These are phyloP conservation scores for Quercus suber DNA, from an alignment of 306 rosid species.

Conservation along the genomic window DNA sequence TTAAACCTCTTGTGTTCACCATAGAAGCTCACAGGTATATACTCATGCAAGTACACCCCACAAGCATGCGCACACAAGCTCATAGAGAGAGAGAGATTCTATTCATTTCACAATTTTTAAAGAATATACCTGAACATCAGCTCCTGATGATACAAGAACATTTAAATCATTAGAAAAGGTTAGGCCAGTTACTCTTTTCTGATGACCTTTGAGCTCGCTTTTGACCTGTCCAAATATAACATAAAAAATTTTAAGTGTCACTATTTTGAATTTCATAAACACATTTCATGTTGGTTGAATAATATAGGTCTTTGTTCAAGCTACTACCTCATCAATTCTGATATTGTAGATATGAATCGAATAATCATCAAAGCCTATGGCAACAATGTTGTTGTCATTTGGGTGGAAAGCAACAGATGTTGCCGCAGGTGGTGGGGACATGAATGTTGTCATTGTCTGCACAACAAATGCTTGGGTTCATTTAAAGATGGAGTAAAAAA, in stretches of 20 bases:
- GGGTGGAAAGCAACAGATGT: slow-evolving; percentile 98
- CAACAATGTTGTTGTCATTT: slow-evolving; percentile 93
- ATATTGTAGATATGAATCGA: slow-evolving; percentile 90
- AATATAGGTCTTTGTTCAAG: slow-evolving; percentile 3
- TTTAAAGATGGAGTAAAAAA: not conserved
- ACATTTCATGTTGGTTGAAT: not conserved
- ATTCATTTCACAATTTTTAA: slow-evolving; percentile 10
- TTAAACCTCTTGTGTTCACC: not conserved
- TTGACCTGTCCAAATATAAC: slow-evolving; percentile 52
- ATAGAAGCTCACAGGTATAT: not conserved
- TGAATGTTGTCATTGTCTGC: slow-evolving; percentile 98
- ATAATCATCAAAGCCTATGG: slow-evolving; percentile 98
- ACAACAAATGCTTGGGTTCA: slow-evolving; percentile 8
- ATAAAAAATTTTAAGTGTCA: not conserved
- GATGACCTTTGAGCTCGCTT: slow-evolving; percentile 91
- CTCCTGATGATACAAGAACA: slow-evolving; percentile 97
- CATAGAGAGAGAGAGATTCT: not conserved
- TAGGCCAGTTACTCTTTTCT: slow-evolving; percentile 95
- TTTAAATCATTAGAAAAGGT: slow-evolving; percentile 82
- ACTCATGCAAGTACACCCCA: not conserved
- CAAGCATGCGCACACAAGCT: not conserved
- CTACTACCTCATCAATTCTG: slow-evolving; percentile 82
- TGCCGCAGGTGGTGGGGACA: slow-evolving; percentile 98
- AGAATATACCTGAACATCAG: slow-evolving; percentile 83
- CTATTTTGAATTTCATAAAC: not conserved